These are phyloP conservation scores for Ophiocordyceps robertsii DNA, from an alignment of 2,329 filamentous ascomycete species.

Conservation along the genomic window DNA sequence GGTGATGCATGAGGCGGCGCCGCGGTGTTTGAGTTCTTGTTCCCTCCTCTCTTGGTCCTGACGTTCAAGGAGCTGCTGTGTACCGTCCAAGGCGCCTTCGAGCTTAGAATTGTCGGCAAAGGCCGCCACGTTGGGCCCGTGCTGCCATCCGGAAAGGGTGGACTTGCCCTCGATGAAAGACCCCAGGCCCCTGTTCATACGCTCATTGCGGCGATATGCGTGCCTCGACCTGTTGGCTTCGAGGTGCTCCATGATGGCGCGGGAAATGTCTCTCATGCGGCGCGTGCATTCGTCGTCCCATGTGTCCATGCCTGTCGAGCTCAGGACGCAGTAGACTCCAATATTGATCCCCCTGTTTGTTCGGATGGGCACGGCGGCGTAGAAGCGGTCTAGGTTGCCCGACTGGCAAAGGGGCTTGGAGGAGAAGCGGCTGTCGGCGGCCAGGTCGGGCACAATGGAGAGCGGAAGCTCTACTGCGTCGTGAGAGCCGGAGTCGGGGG, in stretches of 20 bases:
- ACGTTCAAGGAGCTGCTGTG: slow-evolving; percentile 4
- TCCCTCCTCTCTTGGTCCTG: neutral
- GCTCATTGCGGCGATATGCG: slow-evolving; percentile 16
- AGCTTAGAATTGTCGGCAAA: slow-evolving; percentile 3
- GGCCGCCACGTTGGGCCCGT: neutral
- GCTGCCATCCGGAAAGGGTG: slow-evolving; percentile 13
- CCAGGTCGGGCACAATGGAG: slow-evolving; percentile 19
- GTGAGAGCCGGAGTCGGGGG: neutral
- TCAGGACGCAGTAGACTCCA: slow-evolving; percentile 22
- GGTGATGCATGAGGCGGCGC: neutral
- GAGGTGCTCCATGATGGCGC: slow-evolving; percentile 21
- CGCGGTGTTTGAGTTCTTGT: neutral
- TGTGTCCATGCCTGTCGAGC: slow-evolving; percentile 5
- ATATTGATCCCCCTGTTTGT: slow-evolving; percentile 26
- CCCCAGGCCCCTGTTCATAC: slow-evolving; percentile 22
- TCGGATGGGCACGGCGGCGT: slow-evolving; percentile 26
- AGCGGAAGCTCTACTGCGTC: slow-evolving; percentile 13
- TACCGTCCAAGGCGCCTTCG: slow-evolving; percentile 7
- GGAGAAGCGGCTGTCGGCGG: slow-evolving; percentile 14
- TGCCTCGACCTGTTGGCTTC: slow-evolving; percentile 14
- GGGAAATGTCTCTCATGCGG: slow-evolving; percentile 13
- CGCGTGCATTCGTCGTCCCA: slow-evolving; percentile 14
- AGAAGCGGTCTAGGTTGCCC: slow-evolving; percentile 18
- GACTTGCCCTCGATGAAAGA: slow-evolving; percentile 21
- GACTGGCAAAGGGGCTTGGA: slow-evolving; percentile 10